Evolutionary conservation across 495 filamentous ascomycete genomes (phyloP).

Genomic region (Penicillium canescens): DNA sequence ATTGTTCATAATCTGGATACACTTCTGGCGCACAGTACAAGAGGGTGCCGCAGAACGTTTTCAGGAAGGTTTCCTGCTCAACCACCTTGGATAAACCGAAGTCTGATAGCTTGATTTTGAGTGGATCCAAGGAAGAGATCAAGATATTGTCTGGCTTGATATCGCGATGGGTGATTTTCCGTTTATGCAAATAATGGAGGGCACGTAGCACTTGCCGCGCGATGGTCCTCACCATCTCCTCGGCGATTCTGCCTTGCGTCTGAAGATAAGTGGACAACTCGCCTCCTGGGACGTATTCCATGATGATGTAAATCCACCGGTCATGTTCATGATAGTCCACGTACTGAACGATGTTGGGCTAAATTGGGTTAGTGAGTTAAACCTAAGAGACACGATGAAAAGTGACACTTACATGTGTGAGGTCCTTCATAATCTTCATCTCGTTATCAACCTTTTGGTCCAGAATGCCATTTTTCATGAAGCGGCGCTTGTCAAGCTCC

Average conservation of each 20-base stretch:
- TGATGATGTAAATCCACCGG: conserved; percentile 84
- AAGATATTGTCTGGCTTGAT: conserved; percentile 98
- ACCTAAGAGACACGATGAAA: background rate
- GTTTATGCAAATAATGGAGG: conserved; percentile 81
- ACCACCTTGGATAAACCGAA: conserved; percentile 95
- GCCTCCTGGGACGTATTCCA: conserved; percentile 88
- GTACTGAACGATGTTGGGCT: conserved; percentile 91
- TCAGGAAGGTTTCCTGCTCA: conserved; percentile 84
- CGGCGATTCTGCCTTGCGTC: conserved; percentile 58
- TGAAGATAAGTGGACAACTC: conserved; percentile 76
- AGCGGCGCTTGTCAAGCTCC: conserved; percentile 82
- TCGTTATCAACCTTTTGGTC: conserved; percentile 91
- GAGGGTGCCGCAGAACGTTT: conserved; percentile 94
- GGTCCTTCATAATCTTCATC: conserved; percentile 84
- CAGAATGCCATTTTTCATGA: conserved; percentile 83
- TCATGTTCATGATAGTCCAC: conserved; percentile 80
- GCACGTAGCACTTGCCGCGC: conserved; percentile 77
- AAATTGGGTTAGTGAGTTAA: background rate
- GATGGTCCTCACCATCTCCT: conserved; percentile 67
- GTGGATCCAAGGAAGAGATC: conserved; percentile 67
- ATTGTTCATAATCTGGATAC: conserved; percentile 74
- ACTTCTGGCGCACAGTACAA: conserved; percentile 97
- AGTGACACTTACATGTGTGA: conserved; percentile 70
- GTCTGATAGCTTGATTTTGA: conserved; percentile 88
- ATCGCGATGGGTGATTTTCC: conserved; percentile 91